Conservation (phyloP, 176 grass and related monocot genomes). For the Ampelocalamus luodianensis region DNA sequence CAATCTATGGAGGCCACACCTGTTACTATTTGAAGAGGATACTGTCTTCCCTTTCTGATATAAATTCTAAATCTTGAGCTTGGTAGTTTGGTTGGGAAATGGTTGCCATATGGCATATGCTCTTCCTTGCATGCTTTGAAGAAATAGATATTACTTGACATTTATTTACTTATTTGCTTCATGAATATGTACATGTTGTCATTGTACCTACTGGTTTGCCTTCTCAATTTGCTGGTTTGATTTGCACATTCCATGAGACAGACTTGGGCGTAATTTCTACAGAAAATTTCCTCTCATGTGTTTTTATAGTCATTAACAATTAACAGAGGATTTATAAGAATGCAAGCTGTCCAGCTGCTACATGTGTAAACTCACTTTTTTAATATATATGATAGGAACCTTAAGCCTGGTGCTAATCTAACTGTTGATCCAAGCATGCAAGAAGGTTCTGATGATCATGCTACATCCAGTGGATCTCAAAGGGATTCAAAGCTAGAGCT, state of each 20-base stretch:
- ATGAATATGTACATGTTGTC: constrained; percentile 8
- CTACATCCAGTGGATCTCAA: constrained; percentile 55
- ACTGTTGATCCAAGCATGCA: constrained; percentile 55
- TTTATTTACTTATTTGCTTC: constrained; percentile 20
- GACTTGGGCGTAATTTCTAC: background rate
- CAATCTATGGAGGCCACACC: background rate
- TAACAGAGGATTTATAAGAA: background rate
- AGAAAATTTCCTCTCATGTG: constrained; percentile 25
- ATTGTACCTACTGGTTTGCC: constrained; percentile 1
- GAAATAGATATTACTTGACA: constrained; percentile 19
- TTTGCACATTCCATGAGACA: background rate
- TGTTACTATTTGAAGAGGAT: background rate
- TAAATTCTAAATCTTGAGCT: constrained; percentile 5
- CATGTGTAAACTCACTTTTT: constrained; percentile 39
- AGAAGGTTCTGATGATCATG: constrained; percentile 59
- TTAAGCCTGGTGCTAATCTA: constrained; percentile 55
- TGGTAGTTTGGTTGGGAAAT: constrained; percentile 14
- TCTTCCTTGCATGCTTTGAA: background rate
- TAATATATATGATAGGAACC: constrained; percentile 59
- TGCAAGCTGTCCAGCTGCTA: background rate
- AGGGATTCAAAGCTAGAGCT: constrained; percentile 94
- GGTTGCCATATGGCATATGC: background rate
- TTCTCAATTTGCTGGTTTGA: background rate
- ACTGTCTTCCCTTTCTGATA: background rate
- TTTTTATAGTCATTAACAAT: background rate